phyloP scores from a whole-genome alignment of 768 basidiomycete species.

The Hericium alpestre region DNA sequence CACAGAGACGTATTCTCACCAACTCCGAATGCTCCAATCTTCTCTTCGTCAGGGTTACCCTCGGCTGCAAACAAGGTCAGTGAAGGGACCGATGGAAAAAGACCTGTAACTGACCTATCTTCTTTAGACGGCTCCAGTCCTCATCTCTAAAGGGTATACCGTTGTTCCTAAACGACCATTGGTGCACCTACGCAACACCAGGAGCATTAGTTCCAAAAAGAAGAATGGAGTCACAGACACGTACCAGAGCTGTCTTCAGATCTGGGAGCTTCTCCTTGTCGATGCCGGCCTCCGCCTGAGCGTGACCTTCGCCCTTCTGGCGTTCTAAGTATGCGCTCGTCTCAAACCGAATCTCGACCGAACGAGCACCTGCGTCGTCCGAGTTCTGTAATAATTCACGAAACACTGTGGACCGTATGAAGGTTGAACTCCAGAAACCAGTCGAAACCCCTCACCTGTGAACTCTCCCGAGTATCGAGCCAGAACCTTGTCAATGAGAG shows the following conservation, averaged over 20 bases:
- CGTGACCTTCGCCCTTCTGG: conserved; percentile 14
- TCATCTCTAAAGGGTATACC: conserved; percentile 73
- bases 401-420: conserved; percentile 31
- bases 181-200: conserved; percentile 41
- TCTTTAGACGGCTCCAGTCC: conserved; percentile 85
- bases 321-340: conserved; percentile 40
- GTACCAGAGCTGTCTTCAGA: conserved; percentile 52
- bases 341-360: conserved; percentile 73
- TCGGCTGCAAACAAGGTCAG: conserved; percentile 43
- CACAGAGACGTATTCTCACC: conserved; percentile 28
- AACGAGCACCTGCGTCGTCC: conserved; percentile 74
- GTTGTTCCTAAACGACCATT: conserved; percentile 85
- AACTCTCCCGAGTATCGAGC: conserved; percentile 94
- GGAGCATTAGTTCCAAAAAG: not conserved
- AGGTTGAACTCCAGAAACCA: not conserved
- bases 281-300: not conserved
- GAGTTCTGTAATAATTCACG: conserved; percentile 93
- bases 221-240: conserved; percentile 10
- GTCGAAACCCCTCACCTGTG: conserved; percentile 35
- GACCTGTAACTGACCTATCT: conserved; percentile 47
- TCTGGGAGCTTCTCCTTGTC: conserved; percentile 36
- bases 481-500: conserved; percentile 94
- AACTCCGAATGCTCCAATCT: conserved; percentile 94
- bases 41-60: conserved; percentile 89
- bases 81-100: not conserved